phyloP scores from a whole-genome alignment of 495 filamentous ascomycete genomes.

The Penicillium coprophilum region DNA sequence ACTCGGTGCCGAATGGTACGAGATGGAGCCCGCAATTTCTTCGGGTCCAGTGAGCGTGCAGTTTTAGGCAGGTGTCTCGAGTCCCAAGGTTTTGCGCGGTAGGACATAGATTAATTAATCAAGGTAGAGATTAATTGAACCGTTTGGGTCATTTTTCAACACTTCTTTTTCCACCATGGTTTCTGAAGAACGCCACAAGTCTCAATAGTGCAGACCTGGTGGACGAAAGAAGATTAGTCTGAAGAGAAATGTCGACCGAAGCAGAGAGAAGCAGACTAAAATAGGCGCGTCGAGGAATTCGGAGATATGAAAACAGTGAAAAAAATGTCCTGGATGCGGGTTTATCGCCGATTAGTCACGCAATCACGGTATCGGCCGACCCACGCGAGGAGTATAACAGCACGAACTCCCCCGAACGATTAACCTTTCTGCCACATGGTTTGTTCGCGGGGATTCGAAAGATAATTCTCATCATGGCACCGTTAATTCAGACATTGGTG shows the following conservation, averaged over 20 bases:
- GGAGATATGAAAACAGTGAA: neutral
- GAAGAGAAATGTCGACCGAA: neutral
- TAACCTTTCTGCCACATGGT: conserved; percentile 21
- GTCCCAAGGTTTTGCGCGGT: neutral
- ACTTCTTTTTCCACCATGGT: neutral
- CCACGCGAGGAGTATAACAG: conserved; percentile 9
- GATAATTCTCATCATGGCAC: conserved; percentile 21
- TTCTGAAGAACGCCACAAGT: neutral
- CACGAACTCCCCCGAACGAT: conserved; percentile 5
- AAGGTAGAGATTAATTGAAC: neutral
- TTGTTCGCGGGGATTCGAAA: conserved; percentile 18
- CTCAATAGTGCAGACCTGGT: neutral
- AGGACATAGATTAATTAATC: neutral
- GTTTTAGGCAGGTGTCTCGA: conserved; percentile 6
- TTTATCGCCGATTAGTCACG: conserved; percentile 1
- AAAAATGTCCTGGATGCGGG: neutral
- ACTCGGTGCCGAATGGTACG: neutral
- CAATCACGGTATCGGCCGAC: neutral
- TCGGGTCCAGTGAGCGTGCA: neutral
- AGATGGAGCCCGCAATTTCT: conserved; percentile 4
- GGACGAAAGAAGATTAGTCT: neutral
- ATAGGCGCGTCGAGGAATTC: no score
- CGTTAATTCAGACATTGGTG: conserved; percentile 21
- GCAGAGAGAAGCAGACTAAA: neutral
- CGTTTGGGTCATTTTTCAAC: neutral